Base-by-base conservation (phyloP, 805 yeast species). In the Barnettozyma vustinii region DNA sequence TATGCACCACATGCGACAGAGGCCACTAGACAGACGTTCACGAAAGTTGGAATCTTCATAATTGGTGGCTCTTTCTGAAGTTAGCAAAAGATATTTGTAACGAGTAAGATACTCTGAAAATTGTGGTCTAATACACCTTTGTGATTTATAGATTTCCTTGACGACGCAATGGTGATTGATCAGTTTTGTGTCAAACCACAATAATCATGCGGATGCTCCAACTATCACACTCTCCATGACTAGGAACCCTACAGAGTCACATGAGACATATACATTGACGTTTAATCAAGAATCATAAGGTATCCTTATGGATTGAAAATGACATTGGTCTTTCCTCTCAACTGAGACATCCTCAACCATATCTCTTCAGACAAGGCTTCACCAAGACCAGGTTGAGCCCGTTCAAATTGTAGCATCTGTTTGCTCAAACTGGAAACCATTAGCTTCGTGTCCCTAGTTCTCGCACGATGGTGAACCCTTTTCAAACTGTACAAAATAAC, bases 281-380 rank as follows among this genome's bases (percentile, higher is more conserved):
- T 30, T 9, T 13, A 26, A 30, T 30, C 2, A 30, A 23, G 19
- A 5, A 8, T 20, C 26, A 3, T 20, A 5, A 8, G 5, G 20
- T 7, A 5, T 15, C 16, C 9, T 25, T 7, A 30, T 7, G 21
- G 43, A 3, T 26, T 40, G 3, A n/a, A 21, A 25, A 2, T 32
- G 8, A 18, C 26, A 23, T 19, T 20, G 6, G 12, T 18, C 33
- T 35, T 44, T 4, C 52, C 51, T 49, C 57, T 51, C 37, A 60
- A 43, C 16, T 51, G 50, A 16, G 45, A 45, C 63, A 73, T 59
- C 26, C 74, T 61, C 37, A 67, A 53, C 63, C 71, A 68, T 12
- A 84, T 65, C 59, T 85, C 92, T 62, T 85, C 88, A 9, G 82
- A 67, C 9, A 86, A 71, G 0, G 87, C 88, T 49, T 78, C 82